These are phyloP conservation scores for Ammopiptanthus mongolicus DNA, from an alignment of 306 rosid species.

Conservation along the genomic window DNA sequence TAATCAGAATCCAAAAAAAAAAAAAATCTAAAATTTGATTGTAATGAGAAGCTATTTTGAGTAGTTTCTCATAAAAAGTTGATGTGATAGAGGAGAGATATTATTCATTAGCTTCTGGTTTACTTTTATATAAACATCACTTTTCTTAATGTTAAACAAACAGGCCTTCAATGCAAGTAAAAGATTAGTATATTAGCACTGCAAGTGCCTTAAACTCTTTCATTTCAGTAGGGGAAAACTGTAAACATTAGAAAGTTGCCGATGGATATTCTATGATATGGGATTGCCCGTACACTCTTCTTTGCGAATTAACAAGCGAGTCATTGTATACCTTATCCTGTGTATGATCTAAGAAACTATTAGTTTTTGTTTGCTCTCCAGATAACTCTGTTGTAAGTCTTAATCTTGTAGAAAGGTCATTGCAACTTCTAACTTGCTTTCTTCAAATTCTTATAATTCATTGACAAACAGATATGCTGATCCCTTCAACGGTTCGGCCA, in stretches of 20 bases:
- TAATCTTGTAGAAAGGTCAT: not conserved
- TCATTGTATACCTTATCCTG: not conserved
- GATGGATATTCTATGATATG: not conserved
- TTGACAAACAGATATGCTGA: slow-evolving; percentile 54
- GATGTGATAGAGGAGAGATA: no score
- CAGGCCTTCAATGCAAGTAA: no score
- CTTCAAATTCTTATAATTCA: not conserved
- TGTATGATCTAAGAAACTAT: not conserved
- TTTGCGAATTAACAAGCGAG: not conserved
- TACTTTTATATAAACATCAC: no score
- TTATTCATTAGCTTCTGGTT: no score
- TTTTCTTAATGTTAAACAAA: no score
- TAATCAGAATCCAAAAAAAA: no score
- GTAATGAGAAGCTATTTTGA: no score
- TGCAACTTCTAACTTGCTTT: not conserved
- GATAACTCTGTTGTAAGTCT: not conserved
- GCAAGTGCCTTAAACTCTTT: not conserved
- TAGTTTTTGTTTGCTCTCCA: not conserved
- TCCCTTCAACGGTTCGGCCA: slow-evolving; percentile 67
- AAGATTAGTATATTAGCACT: not conserved
- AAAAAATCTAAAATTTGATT: no score
- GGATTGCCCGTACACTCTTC: not conserved
- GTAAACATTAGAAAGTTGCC: not conserved
- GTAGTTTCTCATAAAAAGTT: no score
- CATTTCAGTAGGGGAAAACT: not conserved